Conservation (phyloP, 2,329 filamentous ascomycete genomes). For the Neospermospora avenae region DNA sequence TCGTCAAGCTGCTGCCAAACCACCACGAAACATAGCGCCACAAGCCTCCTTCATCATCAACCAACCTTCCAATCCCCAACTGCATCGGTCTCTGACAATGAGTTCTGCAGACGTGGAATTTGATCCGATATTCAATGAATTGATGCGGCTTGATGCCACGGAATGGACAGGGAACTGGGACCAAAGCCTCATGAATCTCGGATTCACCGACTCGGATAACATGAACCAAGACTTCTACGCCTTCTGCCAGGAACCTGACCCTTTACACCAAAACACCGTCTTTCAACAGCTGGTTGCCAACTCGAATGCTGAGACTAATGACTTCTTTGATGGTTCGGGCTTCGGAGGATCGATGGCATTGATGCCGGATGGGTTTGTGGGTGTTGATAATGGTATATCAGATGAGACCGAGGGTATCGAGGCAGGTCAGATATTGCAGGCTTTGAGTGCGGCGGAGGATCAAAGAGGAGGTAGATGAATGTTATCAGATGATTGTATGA, state of each 20-base stretch:
- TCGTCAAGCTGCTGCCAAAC: background rate
- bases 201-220: slow-evolving; percentile 36
- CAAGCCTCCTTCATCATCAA: slow-evolving; percentile 12
- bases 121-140: slow-evolving; percentile 54
- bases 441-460: slow-evolving; percentile 31
- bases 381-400: slow-evolving; percentile 4
- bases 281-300: slow-evolving; percentile 34
- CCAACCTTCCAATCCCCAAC: slow-evolving; percentile 15
- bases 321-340: slow-evolving; percentile 21
- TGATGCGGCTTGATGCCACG: slow-evolving; percentile 53
- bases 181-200: slow-evolving; percentile 35
- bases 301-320: slow-evolving; percentile 27
- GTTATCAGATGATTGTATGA: background rate
- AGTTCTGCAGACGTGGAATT: slow-evolving; percentile 29
- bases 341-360: slow-evolving; percentile 19
- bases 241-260: slow-evolving; percentile 34
- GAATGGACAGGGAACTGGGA: slow-evolving; percentile 41
- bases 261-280: slow-evolving; percentile 31
- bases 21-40: background rate
- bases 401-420: slow-evolving; percentile 33
- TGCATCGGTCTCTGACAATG: slow-evolving; percentile 24
- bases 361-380: background rate
- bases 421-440: slow-evolving; percentile 34
- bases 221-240: slow-evolving; percentile 36
- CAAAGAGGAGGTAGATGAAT: slow-evolving; percentile 15